Evolutionary conservation across 2,329 filamentous ascomycete genomes (phyloP).

Genomic region (Simplicillium sp.): DNA sequence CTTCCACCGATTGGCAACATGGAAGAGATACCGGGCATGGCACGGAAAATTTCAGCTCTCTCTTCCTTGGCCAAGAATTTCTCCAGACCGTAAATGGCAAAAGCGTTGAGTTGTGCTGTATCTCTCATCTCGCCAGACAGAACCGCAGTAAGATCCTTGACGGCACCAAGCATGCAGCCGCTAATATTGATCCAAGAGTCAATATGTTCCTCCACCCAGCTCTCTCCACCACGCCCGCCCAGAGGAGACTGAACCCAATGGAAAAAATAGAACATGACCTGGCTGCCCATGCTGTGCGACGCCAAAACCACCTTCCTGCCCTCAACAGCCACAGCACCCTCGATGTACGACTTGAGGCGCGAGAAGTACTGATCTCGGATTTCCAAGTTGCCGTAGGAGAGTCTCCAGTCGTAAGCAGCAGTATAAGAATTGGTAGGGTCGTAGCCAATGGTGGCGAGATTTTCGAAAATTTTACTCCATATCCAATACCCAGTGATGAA

Average conservation of each 20-base stretch:
- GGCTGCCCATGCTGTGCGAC: slow-evolving; percentile 96
- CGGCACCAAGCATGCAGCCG: slow-evolving; percentile 91
- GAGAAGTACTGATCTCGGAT: slow-evolving; percentile 90
- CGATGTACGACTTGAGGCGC: slow-evolving; percentile 80
- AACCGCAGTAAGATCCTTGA: slow-evolving; percentile 83
- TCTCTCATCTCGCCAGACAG: slow-evolving; percentile 98
- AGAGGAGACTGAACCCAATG: slow-evolving; percentile 70
- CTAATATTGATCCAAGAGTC: slow-evolving; percentile 98
- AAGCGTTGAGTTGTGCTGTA: slow-evolving; percentile 90
- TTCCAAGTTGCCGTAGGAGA: slow-evolving; percentile 86
- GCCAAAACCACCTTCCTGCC: slow-evolving; percentile 75
- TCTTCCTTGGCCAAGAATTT: slow-evolving; percentile 90
- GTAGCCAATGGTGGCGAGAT: slow-evolving; percentile 90
- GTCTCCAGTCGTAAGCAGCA: slow-evolving; percentile 79
- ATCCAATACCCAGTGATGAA: slow-evolving; percentile 94
- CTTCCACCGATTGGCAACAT: slow-evolving; percentile 95
- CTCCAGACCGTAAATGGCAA: slow-evolving; percentile 93
- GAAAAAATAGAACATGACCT: slow-evolving; percentile 80
- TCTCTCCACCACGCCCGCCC: slow-evolving; percentile 70
- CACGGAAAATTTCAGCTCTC: slow-evolving; percentile 84
- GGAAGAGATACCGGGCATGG: slow-evolving; percentile 92
- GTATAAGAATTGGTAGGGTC: slow-evolving; percentile 71
- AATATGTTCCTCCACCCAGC: slow-evolving; percentile 84
- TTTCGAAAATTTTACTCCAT: slow-evolving; percentile 97
- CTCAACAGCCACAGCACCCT: slow-evolving; percentile 65